Conservation (phyloP, 2,329 filamentous ascomycete species). For the Aureobasidium subglaciale region DNA sequence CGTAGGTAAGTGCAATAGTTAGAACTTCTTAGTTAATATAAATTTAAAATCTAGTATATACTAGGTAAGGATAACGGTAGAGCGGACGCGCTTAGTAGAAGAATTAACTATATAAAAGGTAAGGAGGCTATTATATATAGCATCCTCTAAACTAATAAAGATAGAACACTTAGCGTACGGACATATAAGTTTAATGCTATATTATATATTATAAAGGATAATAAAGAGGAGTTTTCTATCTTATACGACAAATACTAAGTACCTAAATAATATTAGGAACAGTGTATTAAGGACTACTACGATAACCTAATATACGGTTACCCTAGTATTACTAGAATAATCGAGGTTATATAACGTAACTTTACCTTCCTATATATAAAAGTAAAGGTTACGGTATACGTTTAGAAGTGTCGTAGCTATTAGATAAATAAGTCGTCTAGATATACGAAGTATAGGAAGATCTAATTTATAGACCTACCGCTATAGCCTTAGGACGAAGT, state of each 20-base stretch:
- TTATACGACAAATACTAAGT: conserved; percentile 2
- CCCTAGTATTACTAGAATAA: conserved; percentile 3
- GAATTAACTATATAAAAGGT: conserved; percentile 17
- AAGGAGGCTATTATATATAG: conserved; percentile 10
- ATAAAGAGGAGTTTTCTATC: conserved; percentile 9
- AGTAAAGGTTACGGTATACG: conserved; percentile 7
- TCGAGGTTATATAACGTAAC: conserved; percentile 1
- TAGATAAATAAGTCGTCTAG: conserved; percentile 5
- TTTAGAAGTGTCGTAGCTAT: conserved; percentile 9
- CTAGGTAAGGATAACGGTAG: conserved; percentile 16
- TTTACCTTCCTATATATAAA: conserved; percentile 2
- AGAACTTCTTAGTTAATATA: conserved; percentile 16
- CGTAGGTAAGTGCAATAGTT: conserved; percentile 14
- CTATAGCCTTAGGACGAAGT: conserved; percentile 16
- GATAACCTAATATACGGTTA: not conserved
- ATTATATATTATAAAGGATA: conserved; percentile 6
- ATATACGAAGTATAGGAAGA: conserved; percentile 5
- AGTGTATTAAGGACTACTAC: conserved; percentile 1
- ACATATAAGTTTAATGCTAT: conserved; percentile 5
- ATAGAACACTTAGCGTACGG: conserved; percentile 15
- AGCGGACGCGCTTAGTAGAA: conserved; percentile 17
- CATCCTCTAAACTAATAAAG: conserved; percentile 15
- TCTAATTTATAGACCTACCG: not conserved
- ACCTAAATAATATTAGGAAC: not conserved
- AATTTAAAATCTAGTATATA: conserved; percentile 18